Conservation (phyloP, 106 monocot genomes). For the Hemerocallis citrina region DNA sequence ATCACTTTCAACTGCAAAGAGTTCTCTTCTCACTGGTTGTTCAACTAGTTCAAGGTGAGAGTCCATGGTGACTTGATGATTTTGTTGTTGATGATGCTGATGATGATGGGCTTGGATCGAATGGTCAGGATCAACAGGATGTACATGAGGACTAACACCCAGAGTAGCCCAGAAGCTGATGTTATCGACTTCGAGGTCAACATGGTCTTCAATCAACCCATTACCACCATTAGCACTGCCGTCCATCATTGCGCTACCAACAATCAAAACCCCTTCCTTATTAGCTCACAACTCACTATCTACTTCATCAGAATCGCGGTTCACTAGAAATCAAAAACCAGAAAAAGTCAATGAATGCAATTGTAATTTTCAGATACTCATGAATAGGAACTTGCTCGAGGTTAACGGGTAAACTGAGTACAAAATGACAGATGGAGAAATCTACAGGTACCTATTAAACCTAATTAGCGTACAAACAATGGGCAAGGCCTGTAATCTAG, state of each 20-base stretch:
- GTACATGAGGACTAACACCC: constrained; percentile 53
- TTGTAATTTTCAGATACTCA: not conserved
- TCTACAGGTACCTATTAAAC: no score
- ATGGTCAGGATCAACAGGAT: constrained; percentile 20
- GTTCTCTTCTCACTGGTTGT: constrained; percentile 33
- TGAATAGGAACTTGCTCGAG: not conserved
- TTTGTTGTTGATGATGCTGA: constrained; percentile 13
- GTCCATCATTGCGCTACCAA: constrained; percentile 22
- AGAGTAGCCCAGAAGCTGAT: constrained; percentile 64
- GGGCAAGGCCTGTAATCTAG: no score
- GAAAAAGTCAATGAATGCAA: not conserved
- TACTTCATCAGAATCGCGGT: not conserved
- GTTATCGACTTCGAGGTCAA: constrained; percentile 54
- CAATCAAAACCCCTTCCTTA: not conserved
- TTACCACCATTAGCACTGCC: constrained; percentile 22
- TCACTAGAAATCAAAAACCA: not conserved
- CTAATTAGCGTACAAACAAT: constrained; percentile 4
- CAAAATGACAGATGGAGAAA: no score
- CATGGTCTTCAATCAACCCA: constrained; percentile 39
- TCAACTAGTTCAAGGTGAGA: constrained; percentile 22
- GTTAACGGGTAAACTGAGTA: no score
- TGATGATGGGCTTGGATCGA: constrained; percentile 12
- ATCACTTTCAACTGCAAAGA: constrained; percentile 43
- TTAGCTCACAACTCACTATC: not conserved
- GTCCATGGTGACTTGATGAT: constrained; percentile 13